Conservation (phyloP, 495 filamentous ascomycete species). For the Talaromyces adpressus region DNA sequence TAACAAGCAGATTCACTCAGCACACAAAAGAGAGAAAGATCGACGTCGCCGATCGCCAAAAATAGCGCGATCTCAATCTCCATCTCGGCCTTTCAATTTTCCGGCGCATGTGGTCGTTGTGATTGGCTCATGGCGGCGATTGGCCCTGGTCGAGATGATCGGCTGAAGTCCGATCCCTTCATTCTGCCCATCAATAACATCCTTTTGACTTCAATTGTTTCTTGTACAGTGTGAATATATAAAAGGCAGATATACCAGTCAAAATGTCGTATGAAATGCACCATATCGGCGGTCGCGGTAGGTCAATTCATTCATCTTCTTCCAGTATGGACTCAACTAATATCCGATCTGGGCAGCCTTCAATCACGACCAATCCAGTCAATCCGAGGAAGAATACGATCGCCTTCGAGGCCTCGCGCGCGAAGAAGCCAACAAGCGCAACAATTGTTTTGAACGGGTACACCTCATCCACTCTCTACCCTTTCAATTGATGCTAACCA, state of each 20-base stretch:
- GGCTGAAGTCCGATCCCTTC: slow-evolving; percentile 3
- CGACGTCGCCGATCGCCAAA: neutral
- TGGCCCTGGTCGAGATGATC: neutral
- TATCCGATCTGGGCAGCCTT: slow-evolving; percentile 51
- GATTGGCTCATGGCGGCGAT: neutral
- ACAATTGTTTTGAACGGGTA: slow-evolving; percentile 67
- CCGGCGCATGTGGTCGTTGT: neutral
- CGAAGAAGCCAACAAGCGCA: slow-evolving; percentile 67
- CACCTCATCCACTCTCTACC: neutral
- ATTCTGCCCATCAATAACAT: neutral
- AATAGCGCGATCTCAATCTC: neutral
- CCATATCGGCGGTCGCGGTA: slow-evolving; percentile 54
- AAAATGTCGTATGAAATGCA: slow-evolving; percentile 57
- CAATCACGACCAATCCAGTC: slow-evolving; percentile 61
- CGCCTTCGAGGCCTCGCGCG: slow-evolving; percentile 79
- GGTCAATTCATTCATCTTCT: slow-evolving; percentile 11
- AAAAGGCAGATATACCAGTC: neutral
- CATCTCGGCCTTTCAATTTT: neutral
- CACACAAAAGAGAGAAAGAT: slow-evolving; percentile 2
- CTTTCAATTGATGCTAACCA: neutral
- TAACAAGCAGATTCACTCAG: no score
- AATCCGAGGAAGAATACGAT: slow-evolving; percentile 84
- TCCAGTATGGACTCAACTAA: neutral
- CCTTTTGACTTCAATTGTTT: neutral
- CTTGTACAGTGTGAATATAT: neutral